Evolutionary conservation across 208 protist species (phyloP), one percentile per base, ranked within the genome.

Genomic region (Cochliopodium minus): DNA sequence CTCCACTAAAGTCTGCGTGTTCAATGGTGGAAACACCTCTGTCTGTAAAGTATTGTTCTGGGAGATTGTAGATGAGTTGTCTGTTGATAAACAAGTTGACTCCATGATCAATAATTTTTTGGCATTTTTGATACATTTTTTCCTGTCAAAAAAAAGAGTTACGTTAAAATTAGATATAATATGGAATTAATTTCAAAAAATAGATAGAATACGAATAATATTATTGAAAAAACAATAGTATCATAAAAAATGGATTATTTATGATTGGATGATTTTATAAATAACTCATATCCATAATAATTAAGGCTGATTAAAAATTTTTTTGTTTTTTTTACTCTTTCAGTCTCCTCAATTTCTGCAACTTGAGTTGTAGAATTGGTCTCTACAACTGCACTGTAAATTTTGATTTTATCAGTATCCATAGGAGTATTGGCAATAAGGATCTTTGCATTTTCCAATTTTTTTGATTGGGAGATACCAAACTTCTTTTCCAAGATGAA

Each of bases 371-470:
- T 81, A 36, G 77, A 86, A 49, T 96, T 85, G 3, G 95, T 90
- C 11, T 50, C 48, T 7, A 53, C 64, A 23, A 42, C 15, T 4
- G 50, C 46, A 23, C 72, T 69, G 26, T 48, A 28, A 30, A 78
- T 76, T 71, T 97, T 97, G 59, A 99, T 94, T 71, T 98, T 99
- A 70, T 99, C 96, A 29, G 92, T 95, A 67, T 99, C 96, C 93
- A 99, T 98, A 22, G 93, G 74, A 11, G 96, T 99, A 74, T 99
- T 99, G 15, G 94, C 93, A 34, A 99, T 77, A 32, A 99, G 65
- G 64, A 99, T 95, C 62, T 94, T 95, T 15, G 90, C 86, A 54
- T 98, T 95, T 65, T 94, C 79, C 32, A 99, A 72, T 34, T 71
- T 63, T 59, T 88, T 90, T 45, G 91, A 92, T 70, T 97, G 92